These are phyloP conservation scores for grape (Vitis vinifera) DNA, from an alignment of 164 flowering plant genomes.

Conservation along the genomic window DNA sequence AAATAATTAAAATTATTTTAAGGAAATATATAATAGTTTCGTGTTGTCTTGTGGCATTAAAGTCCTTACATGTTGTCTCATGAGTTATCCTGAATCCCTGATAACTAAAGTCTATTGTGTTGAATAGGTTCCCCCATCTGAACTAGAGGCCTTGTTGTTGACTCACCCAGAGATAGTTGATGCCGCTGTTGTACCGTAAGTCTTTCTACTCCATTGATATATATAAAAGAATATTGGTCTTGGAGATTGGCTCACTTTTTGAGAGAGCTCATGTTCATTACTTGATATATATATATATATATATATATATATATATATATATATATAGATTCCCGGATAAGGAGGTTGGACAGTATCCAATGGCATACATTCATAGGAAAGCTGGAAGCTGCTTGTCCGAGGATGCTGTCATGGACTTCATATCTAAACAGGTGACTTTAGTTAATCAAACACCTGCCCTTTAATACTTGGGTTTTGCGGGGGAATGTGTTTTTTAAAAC, in stretches of 20 bases:
- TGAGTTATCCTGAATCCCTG: too few relatives aligned
- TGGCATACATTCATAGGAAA: conserved; percentile 91
- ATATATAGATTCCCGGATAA: conserved; percentile 71
- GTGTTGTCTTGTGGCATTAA: too few relatives aligned
- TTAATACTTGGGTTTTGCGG: too few relatives aligned
- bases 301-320: too few relatives aligned
- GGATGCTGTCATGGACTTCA: conserved; percentile 61
- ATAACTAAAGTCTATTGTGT: neutral
- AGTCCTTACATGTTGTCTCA: neutral
- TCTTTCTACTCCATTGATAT: neutral
- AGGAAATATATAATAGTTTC: too few relatives aligned
- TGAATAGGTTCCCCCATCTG: conserved; percentile 89
- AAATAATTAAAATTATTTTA: too few relatives aligned
- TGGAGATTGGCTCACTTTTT: too few relatives aligned
- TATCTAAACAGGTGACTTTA: conserved; percentile 61
- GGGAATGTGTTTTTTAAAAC: too few relatives aligned
- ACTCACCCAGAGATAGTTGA: conserved; percentile 74
- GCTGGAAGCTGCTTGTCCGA: conserved; percentile 53
- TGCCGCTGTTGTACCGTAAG: conserved; percentile 96
- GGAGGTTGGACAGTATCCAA: conserved; percentile 86
- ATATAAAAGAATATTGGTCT: too few relatives aligned
- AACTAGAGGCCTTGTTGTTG: conserved; percentile 72
- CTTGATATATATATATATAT: too few relatives aligned
- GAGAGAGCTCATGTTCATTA: too few relatives aligned
- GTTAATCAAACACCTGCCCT: too few relatives aligned